Base-by-base conservation (phyloP, 129 eudicot genomes). In the Kitagawia praeruptora region DNA sequence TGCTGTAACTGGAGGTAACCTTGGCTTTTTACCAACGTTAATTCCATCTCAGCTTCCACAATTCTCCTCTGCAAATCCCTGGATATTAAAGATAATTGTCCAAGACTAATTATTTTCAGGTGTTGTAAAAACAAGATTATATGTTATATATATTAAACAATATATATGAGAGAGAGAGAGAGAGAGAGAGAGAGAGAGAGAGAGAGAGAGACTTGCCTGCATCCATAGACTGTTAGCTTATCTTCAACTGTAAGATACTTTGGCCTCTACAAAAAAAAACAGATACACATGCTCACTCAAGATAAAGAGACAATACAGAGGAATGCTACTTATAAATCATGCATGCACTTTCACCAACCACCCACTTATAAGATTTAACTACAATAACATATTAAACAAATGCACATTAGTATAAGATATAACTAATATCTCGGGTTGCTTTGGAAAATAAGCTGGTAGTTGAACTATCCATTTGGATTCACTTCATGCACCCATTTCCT, bases 21-120 rank as follows among this genome's bases (percentile, higher is more conserved):
- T 85, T 94, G 93, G 84, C 97, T 93, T 83, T 89, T 91, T 19
- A 97, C 96, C 82, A 87, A 74, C 28, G 98, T 91, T 76, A 94
- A 31, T 75, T 94, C 98, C 98, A 91, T 94, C 85, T 91, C 98
- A 69, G 91, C 87, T 81, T 89, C 97, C 79, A 88, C 93, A 78
- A 94, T 89, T 85, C 87, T 91, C 85, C 91, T 91, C 85, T 94
- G 92, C 82, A 91, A 80, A 81, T 89, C 97, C 89, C 98, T 94
- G 80, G 78, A 79, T 74, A 53, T 54, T 16, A 61, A 25, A 61
- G 63, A 54, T 6, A 54, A 54, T 54, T 54, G 27, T 6, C 63
- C 63, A 54, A 54, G 27, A 54, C 10, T 79, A 45, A 14, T 34
- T 18, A 49, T 54, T 51, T 25, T 73, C 19, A 18, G 3, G 58